A percentile compares a stretch with the other conserved stretches of the same genome.
These are phyloP conservation scores for Lasiodiplodia sp. DNA, from an alignment of 2,329 filamentous ascomycete species.

Conservation along the genomic window DNA sequence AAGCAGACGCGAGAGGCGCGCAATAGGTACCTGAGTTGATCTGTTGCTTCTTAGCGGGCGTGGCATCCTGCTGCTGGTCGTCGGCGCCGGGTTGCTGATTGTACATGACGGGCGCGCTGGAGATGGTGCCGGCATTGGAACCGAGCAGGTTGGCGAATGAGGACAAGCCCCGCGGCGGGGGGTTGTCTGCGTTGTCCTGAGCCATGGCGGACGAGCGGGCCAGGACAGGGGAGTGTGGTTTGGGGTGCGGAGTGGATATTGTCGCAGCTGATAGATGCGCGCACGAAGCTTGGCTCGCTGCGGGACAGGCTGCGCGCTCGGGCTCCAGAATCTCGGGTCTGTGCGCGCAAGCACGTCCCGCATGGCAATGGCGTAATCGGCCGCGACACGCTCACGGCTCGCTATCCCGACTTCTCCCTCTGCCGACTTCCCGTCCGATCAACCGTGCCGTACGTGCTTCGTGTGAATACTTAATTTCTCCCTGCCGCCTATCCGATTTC, in stretches of 20 bases:
- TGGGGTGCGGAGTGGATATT: background rate
- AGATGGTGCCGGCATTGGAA: conserved; percentile 69
- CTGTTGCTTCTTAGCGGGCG: conserved; percentile 64
- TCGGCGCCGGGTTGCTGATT: conserved; percentile 56
- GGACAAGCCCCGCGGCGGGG: conserved; percentile 58
- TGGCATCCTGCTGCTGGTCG: conserved; percentile 56
- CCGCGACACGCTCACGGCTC: conserved; percentile 7
- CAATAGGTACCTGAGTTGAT: conserved; percentile 66
- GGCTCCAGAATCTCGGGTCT: background rate
- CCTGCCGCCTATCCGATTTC: background rate
- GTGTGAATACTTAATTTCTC: background rate
- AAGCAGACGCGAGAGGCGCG: conserved; percentile 36
- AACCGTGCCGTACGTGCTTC: conserved; percentile 1
- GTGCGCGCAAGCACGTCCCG: background rate
- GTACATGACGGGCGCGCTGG: conserved; percentile 77
- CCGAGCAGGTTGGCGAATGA: conserved; percentile 87
- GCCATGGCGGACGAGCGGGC: conserved; percentile 25
- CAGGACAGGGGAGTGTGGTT: background rate
- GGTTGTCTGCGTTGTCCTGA: conserved; percentile 24
- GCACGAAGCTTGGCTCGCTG: conserved; percentile 16
- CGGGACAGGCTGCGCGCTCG: background rate
- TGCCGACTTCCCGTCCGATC: conserved; percentile 23
- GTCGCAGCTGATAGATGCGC: conserved; percentile 17
- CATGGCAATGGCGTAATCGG: conserved; percentile 22
- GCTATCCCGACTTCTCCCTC: conserved; percentile 21